Evolutionary conservation across 768 basidiomycete genomes (phyloP), one percentile per base, ranked within the genome.

Genomic region (Calvatia gigantea): DNA sequence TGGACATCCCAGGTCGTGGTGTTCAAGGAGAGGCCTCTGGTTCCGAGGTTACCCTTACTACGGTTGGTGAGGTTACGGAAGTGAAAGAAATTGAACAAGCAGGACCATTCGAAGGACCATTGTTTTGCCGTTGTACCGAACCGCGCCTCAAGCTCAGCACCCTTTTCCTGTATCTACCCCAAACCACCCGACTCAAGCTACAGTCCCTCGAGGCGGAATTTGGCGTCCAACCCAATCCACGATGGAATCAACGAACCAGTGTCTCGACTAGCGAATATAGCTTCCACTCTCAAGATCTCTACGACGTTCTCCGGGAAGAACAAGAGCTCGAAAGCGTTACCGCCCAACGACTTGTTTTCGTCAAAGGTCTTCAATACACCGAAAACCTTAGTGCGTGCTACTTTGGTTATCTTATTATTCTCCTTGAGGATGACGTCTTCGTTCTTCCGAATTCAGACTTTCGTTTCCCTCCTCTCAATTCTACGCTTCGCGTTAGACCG

Each of bases 351-450:
- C 27, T 39, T 12, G 33, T 21, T 17, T 55, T 55, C 35, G 54
- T 39, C 29, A 38, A 41, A 47, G 35, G 54, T 29, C 46, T 55
- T 8, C 23, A 55, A 25, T 55, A 48, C 25, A 23, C 23, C 6
- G 54, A 55, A 7, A 47, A 55, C 8, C 15, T 17, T 21, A 38
- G 54, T 55, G 25, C 27, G 38, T 21, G 41, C 2, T 21, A 23
- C 9, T 21, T 11, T n/a, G n/a, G n/a, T n/a, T n/a, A n/a, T n/a
- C n/a, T n/a, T n/a, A n/a, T 23, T 25, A 6, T 3, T 42, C 41
- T 37, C 17, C 35, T 6, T 2, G 35, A 37, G 2, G 41, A 6
- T 21, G 19, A 11, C 14, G 17, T 6, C 23, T 19, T 44, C 12
- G 46, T 14, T 2, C 3, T 14, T 33, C 25, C 1, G 19, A 12